phyloP scores from a whole-genome alignment of 208 protist species.

The Acanthamoeba healyi region DNA sequence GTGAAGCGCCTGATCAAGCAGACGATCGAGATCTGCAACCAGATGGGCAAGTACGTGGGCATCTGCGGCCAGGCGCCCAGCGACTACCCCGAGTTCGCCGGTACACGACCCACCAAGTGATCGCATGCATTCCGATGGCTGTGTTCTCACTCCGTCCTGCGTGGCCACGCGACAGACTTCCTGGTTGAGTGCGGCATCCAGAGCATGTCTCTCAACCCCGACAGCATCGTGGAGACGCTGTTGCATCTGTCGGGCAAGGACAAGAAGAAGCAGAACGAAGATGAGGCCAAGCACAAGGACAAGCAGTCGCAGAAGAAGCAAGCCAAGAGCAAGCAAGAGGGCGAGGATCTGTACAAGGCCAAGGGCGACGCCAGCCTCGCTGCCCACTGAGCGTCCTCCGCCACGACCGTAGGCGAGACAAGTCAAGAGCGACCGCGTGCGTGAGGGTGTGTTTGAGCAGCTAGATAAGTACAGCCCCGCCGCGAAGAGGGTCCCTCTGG shows the following conservation, averaged over 20 bases:
- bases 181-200: slow-evolving; percentile 82
- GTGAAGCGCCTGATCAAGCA: slow-evolving; percentile 78
- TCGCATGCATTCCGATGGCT: no score
- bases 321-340: background rate
- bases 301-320: background rate
- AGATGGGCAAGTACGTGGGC: slow-evolving; percentile 80
- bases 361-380: background rate
- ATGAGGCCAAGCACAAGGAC: background rate
- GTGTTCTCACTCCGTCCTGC: background rate
- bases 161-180: slow-evolving; percentile 34
- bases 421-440: no score
- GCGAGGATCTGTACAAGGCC: background rate
- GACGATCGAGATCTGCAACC: slow-evolving; percentile 75
- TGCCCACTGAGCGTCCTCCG: no score
- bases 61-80: slow-evolving; percentile 84
- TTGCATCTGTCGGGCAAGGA: slow-evolving; percentile 42
- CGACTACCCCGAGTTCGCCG: slow-evolving; percentile 84
- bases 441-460: no score
- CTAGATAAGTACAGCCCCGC: no score
- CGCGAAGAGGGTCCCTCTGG: no score
- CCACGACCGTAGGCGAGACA: no score
- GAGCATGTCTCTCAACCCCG: slow-evolving; percentile 81
- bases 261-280: background rate
- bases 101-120: background rate
- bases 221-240: slow-evolving; percentile 71